phyloP scores from a whole-genome alignment of 2,329 filamentous ascomycete genomes.

The Cercospora canescens region DNA sequence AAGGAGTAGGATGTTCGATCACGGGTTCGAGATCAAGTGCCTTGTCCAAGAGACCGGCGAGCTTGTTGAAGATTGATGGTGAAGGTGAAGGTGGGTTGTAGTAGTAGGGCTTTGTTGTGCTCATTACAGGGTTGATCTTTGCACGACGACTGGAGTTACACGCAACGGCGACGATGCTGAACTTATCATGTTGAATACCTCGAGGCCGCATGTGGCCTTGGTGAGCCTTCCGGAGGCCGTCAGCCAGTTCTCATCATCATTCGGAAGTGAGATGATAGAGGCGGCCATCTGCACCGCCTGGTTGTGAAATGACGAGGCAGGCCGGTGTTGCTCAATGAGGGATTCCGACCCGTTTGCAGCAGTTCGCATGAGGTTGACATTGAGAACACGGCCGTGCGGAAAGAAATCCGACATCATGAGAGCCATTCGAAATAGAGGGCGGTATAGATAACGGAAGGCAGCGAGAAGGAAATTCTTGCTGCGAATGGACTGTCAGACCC shows the following conservation, averaged over 20 bases:
- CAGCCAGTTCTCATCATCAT: background rate
- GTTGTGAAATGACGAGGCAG: background rate
- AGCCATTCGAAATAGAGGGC: constrained; percentile 1
- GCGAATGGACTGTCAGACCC: background rate
- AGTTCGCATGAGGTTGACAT: constrained; percentile 2
- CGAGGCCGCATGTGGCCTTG: background rate
- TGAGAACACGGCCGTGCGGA: background rate
- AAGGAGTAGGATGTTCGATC: constrained; percentile 3
- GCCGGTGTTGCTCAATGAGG: background rate
- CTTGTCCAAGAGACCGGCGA: background rate
- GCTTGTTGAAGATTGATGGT: constrained; percentile 7
- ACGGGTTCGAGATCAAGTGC: constrained; percentile 5
- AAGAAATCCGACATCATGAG: background rate
- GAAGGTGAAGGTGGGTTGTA: background rate
- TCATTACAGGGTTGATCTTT: background rate
- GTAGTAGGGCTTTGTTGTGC: background rate
- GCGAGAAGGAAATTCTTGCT: background rate
- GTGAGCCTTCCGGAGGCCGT: background rate
- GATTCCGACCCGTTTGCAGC: background rate
- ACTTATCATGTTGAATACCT: background rate
- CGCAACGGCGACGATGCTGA: background rate
- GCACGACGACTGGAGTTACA: background rate
- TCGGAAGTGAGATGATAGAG: background rate
- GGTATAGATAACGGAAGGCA: background rate
- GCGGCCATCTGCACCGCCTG: background rate